Evolutionary conservation across 129 eudicot species (phyloP), one percentile per base, ranked within the genome.

Genomic region (Cynara cardunculus): DNA sequence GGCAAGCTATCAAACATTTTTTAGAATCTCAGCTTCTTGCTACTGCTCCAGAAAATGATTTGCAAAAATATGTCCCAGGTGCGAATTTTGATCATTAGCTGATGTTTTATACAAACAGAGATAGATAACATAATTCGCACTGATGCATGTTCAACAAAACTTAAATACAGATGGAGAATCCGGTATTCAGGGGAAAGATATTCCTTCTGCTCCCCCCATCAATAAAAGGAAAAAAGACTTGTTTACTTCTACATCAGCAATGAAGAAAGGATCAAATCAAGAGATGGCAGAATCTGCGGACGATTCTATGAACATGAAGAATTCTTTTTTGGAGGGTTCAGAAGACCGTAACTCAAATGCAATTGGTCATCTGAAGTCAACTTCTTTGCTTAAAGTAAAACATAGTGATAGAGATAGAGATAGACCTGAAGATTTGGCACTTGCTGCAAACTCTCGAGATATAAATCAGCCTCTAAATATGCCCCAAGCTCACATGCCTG

Each of bases 191-290:
- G 69, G 69, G 69, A 64, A 64, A 64, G 69, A 64, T 64, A 24
- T 64, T 2, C 22, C 69, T 64, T 64, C 69, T 64, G 69, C 69
- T 62, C 13, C 27, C 69, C 70, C 86, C 31, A 72, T 81, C n/a
- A 61, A 22, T 7, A 86, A 72, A 62, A 81, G 80, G 80, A 74
- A 85, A 44, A 74, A 85, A 44, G 80, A 77, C 37, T 28, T 82
- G 72, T 82, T 74, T 56, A 74, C 65, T 82, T 85, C 85, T 74
- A 79, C 87, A 13, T 73, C 82, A 62, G 90, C 72, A 24, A 86
- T 88, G 31, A 84, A 85, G 39, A 85, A 78, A 72, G 89, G 89
- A 78, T 85, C 89, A 69, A 87, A 90, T 78, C 83, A 75, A 31
- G 22, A 77, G 14, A 18, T 83, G 35, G 73, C 49, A 59, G 88